Evolutionary conservation across 1,139 yeast species (phyloP), one percentile per base, ranked within the genome.

Genomic region (Debaryomyces subglobosus): DNA sequence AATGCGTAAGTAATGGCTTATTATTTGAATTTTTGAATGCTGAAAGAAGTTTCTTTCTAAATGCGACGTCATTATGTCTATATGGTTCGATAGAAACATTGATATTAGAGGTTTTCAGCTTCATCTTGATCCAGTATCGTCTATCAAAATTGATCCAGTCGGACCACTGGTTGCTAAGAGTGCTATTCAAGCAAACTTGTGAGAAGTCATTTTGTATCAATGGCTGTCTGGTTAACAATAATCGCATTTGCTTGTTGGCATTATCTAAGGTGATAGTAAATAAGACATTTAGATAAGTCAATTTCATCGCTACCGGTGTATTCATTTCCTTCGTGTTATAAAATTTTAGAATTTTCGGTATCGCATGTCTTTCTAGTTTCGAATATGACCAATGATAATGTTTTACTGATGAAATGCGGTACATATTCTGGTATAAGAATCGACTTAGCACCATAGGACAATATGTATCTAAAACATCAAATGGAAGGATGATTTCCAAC

Each of bases 321-420:
- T 29, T 8, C 0, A 39, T 27, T 29, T 24, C 6, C 6, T n/a
- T 29, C 3, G 25, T n/a, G 7, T 12, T 20, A 23, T 43, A 32
- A 40, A 54, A 53, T 5, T 36, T 33, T 16, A 49, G 18, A 9
- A 72, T 48, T 39, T 52, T 52, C 0, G 77, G 77, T 3, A 71
- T 54, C 8, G 68, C 58, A 2, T 54, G 62, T 35, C 75, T 53
- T 43, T 75, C 76, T 12, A 79, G 46, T 48, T 69, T 75, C 4
- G 82, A 71, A 51, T 74, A 80, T 3, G 69, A 60, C 75, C 81
- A 79, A 52, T 76, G 76, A 53, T 70, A 79, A 38, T 77, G 69
- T 16, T 63, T 61, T 1, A 71, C 59, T 0, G 83, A 67, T 0
- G 82, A 75, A 3, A 75, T 57, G 0, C 68, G 70, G 40, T 61